A percentile compares a stretch with the other conserved stretches of the same genome.
Evolutionary conservation across 75 land plant species (phyloP).

Genomic region (Pinus tabuliformis): DNA sequence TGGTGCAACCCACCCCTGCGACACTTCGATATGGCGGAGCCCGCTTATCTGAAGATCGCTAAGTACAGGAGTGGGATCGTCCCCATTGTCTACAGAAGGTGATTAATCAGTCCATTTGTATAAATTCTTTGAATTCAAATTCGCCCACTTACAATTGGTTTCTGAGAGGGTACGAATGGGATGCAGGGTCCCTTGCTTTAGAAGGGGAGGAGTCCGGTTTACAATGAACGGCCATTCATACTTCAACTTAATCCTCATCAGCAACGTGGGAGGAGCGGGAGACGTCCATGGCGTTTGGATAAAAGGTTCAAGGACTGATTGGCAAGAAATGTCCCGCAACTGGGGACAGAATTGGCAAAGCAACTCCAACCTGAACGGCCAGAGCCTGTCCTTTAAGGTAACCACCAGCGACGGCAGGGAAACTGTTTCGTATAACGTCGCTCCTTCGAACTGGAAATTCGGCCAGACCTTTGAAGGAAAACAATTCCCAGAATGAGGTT

Average conservation of each 20-base stretch:
- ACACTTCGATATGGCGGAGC: conserved; percentile 16
- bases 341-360: conserved; percentile 42
- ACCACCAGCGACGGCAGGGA: conserved; percentile 20
- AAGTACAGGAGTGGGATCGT: conserved; percentile 12
- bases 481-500: background rate
- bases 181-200: background rate
- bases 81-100: conserved; percentile 6
- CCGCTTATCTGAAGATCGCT: conserved; percentile 1
- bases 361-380: conserved; percentile 12
- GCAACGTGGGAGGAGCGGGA: conserved; percentile 2
- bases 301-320: background rate
- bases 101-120: background rate
- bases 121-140: background rate
- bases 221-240: background rate
- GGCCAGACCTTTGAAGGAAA: conserved; percentile 33
- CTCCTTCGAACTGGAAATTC: conserved; percentile 26
- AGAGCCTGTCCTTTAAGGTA: conserved; percentile 30
- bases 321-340: conserved; percentile 9
- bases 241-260: background rate
- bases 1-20: conserved; percentile 16
- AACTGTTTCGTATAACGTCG: conserved; percentile 21
- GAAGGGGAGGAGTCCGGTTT: background rate
- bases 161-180: background rate
- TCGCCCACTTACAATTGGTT: background rate
- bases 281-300: background rate